Evolutionary conservation across 306 rosid species (phyloP).

Genomic region (Abrus pulchellus): DNA sequence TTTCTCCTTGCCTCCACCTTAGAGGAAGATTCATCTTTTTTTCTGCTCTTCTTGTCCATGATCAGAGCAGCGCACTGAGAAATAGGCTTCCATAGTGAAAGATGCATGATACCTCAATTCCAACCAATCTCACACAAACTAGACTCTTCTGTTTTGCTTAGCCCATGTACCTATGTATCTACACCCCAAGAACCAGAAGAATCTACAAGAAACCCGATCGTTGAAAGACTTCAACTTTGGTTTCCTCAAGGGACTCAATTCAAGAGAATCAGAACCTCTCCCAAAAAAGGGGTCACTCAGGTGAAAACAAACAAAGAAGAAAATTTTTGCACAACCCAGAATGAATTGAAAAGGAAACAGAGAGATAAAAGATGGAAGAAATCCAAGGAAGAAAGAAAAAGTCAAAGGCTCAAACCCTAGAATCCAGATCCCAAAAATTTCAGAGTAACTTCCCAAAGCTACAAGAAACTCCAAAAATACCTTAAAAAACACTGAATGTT

Average conservation of each 20-base stretch:
- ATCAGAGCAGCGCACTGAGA: conserved; percentile 91
- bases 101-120: conserved; percentile 74
- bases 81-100: conserved; percentile 97
- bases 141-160: conserved; percentile 21
- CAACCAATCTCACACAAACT: conserved; percentile 23
- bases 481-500: background rate
- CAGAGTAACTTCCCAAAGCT: conserved; percentile 33
- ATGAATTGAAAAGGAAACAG: conserved; percentile 33
- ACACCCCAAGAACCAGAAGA: conserved; percentile 30
- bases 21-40: conserved; percentile 62
- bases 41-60: conserved; percentile 85
- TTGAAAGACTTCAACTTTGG: conserved; percentile 29
- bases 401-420: conserved; percentile 61
- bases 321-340: background rate
- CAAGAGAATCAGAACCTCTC: background rate
- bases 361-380: conserved; percentile 30
- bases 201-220: conserved; percentile 33
- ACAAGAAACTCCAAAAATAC: conserved; percentile 16
- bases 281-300: no score
- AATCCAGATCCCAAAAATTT: conserved; percentile 71
- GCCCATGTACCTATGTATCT: conserved; percentile 43
- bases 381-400: conserved; percentile 44
- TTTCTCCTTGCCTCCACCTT: conserved; percentile 56
- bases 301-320: background rate
- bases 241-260: conserved; percentile 35